These are phyloP conservation scores for Hypomyces perniciosus DNA, from an alignment of 2,329 filamentous ascomycete species.

Conservation along the genomic window DNA sequence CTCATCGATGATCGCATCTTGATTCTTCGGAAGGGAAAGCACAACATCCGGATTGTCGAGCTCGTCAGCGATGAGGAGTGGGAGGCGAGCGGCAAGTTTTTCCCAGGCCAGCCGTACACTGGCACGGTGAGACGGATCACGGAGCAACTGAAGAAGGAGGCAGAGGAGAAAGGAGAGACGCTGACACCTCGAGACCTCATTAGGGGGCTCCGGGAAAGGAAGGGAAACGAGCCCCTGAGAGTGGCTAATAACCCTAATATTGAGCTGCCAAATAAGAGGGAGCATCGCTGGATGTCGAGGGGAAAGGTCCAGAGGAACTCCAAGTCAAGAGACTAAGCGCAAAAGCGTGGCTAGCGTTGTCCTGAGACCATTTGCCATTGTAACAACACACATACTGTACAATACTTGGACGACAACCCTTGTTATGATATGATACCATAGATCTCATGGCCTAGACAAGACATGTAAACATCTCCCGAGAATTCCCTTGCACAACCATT, in stretches of 20 bases:
- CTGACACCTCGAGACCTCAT: constrained; percentile 24
- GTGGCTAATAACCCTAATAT: constrained; percentile 38
- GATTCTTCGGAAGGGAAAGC: constrained; percentile 57
- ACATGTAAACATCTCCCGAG: constrained; percentile 3
- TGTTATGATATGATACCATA: constrained; percentile 6
- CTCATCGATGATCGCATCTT: constrained; percentile 54
- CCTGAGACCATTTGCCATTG: not conserved
- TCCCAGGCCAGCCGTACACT: constrained; percentile 48
- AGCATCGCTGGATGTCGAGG: not conserved
- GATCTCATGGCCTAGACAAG: constrained; percentile 4
- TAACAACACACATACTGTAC: constrained; percentile 21
- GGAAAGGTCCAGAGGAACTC: not conserved
- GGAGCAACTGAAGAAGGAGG: constrained; percentile 30
- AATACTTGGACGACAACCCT: constrained; percentile 17
- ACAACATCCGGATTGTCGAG: constrained; percentile 56
- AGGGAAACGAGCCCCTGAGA: constrained; percentile 18
- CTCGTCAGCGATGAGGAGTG: constrained; percentile 53
- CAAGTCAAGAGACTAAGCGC: not conserved
- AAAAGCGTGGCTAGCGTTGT: too few relatives aligned
- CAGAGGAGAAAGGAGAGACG: constrained; percentile 25
- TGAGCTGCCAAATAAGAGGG: constrained; percentile 26
- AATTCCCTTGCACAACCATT: not conserved
- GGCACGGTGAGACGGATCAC: constrained; percentile 42
- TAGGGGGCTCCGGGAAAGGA: constrained; percentile 22
- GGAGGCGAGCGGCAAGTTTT: constrained; percentile 40